Percentiles rank a stretch among this genome's conserved stretches.
phyloP scores from a whole-genome alignment of 2,329 filamentous ascomycete genomes.

The Ilyonectria mors-panacis region DNA sequence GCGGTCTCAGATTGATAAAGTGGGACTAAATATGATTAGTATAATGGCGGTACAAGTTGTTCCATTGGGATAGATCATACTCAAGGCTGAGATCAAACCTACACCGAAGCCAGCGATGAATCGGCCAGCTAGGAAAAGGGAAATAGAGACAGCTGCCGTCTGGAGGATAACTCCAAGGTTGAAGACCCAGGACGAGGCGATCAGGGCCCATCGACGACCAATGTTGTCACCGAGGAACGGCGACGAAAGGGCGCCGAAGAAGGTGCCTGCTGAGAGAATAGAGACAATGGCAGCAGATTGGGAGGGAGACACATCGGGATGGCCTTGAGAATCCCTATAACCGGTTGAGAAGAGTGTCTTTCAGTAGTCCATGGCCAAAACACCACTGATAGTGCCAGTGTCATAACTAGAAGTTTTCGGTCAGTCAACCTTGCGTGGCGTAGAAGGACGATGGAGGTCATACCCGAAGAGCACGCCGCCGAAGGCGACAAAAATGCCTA shows the following conservation, averaged over 20 bases:
- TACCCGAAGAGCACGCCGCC: slow-evolving; percentile 73
- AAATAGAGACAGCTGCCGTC: slow-evolving; percentile 70
- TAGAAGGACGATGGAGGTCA: slow-evolving; percentile 20
- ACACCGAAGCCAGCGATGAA: slow-evolving; percentile 83
- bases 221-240: slow-evolving; percentile 75
- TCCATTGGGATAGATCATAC: slow-evolving; percentile 53
- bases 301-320: slow-evolving; percentile 64
- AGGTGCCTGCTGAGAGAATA: slow-evolving; percentile 83
- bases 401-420: slow-evolving; percentile 61
- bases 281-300: slow-evolving; percentile 78
- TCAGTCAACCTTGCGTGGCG: background rate
- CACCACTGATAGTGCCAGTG: slow-evolving; percentile 71
- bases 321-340: slow-evolving; percentile 59
- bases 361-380: slow-evolving; percentile 71
- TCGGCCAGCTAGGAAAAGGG: slow-evolving; percentile 79
- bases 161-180: slow-evolving; percentile 78
- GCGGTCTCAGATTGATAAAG: slow-evolving; percentile 80
- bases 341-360: slow-evolving; percentile 67
- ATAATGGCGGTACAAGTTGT: background rate
- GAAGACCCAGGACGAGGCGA: slow-evolving; percentile 75
- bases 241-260: slow-evolving; percentile 78
- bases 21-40: slow-evolving; percentile 65
- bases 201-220: slow-evolving; percentile 75
- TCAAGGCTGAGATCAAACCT: slow-evolving; percentile 77
- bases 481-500: slow-evolving; percentile 74